Base-by-base conservation (phyloP, 176 grass and related monocot genomes). In the Hsuehochloa calcarea region DNA sequence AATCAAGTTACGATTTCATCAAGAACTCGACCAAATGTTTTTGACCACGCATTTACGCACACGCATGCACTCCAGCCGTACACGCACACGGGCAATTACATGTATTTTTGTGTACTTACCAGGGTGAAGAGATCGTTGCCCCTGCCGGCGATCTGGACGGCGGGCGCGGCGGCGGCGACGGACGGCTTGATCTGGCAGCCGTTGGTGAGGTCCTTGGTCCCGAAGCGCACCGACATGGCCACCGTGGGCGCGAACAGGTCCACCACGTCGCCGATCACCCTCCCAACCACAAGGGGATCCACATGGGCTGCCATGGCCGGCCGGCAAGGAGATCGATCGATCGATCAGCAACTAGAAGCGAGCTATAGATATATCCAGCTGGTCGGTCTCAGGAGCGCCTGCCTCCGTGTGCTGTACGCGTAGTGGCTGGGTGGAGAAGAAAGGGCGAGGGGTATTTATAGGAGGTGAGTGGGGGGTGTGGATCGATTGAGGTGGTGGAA, bases 211-310 rank as follows among this genome's bases (percentile, higher is more conserved):
- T 90, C 78, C 82, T 84, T 97, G 37, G 70, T 74, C n/a, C 87
- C 92, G 44, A 88, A 90, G 74, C 75, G 88, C 40, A 92, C 85
- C 0, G 85, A 86, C 87, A 97, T 62, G 43, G 67, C 47, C 59
- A 90, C 83, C 63, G 82, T 85, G 35, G 92, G 94, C 63, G 90
- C 89, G 85, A 97, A 97, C 74, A 92, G 38, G n/a, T 97, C 87
- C 46, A 97, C 29, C 61, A 94, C 89, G 22, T 97, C 94, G 23
- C 89, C 92, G 82, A 97, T 90, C 72, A 94, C 90, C 85, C 87
- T 92, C 71, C 92, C 92, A 14, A 97, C 79, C 14, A 92, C 92
- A 50, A 97, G 92, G 31, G 94, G 94, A 20, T 92, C 89, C 44
- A 94, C 85, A 50, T 85, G 83, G 4, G 61, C 82, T 3, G 85